Percentiles rank a stretch among this genome's conserved stretches.
Evolutionary conservation across 495 filamentous ascomycete species (phyloP).

Genomic region (Penicillium manginii): DNA sequence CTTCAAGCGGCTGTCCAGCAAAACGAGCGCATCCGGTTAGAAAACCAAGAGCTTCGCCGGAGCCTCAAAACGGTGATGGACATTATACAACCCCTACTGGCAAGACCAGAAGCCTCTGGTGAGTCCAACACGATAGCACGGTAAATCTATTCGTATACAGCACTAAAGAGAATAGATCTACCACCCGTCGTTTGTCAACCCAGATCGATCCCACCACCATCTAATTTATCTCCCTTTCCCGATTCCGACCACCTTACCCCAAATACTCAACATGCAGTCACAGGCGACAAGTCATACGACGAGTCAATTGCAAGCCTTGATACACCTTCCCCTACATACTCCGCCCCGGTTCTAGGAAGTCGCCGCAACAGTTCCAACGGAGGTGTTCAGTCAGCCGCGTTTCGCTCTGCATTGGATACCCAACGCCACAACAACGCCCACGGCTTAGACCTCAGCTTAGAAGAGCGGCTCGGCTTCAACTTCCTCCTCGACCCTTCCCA

Average conservation of each 20-base stretch:
- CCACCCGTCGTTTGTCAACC: conserved; percentile 18
- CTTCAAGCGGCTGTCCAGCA: conserved; percentile 69
- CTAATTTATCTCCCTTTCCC: conserved; percentile 30
- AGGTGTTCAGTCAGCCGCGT: conserved; percentile 22
- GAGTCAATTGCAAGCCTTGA: conserved; percentile 41
- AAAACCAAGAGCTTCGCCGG: conserved; percentile 70
- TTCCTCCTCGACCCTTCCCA: conserved; percentile 64
- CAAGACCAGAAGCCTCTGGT: conserved; percentile 35
- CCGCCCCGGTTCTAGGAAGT: conserved; percentile 29
- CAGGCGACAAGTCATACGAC: conserved; percentile 31
- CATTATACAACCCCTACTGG: conserved; percentile 66
- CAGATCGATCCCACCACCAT: conserved; percentile 25
- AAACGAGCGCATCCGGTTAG: conserved; percentile 70
- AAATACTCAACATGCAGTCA: conserved; percentile 16
- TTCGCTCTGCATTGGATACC: conserved; percentile 46
- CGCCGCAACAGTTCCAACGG: conserved; percentile 37
- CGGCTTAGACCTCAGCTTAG: conserved; percentile 57
- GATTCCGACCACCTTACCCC: conserved; percentile 28
- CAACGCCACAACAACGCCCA: conserved; percentile 60
- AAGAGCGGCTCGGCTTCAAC: conserved; percentile 67
- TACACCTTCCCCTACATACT: conserved; percentile 43
- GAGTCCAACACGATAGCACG: conserved; percentile 4
- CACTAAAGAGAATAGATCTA: conserved; percentile 21
- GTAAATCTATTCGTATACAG: not conserved
- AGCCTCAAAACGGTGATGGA: conserved; percentile 62